phyloP scores from a whole-genome alignment of 495 filamentous ascomycete species.

The Aspergillus saccharolyticus region DNA sequence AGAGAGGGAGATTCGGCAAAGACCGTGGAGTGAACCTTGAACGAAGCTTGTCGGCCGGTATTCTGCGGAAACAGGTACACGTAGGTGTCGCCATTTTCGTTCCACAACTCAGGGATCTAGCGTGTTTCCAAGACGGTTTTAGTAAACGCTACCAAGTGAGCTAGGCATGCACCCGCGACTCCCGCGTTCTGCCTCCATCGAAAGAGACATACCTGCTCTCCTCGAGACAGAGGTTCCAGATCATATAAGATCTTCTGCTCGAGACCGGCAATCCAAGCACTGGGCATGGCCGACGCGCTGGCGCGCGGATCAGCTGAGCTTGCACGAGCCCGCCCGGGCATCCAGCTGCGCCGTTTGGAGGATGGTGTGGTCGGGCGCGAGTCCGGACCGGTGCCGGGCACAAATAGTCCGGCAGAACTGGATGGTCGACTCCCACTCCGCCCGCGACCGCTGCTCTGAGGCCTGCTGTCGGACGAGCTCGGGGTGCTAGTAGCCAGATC shows the following conservation, averaged over 20 bases:
- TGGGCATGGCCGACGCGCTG: slow-evolving; percentile 21
- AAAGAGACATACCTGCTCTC: slow-evolving; percentile 49
- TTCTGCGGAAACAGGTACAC: slow-evolving; percentile 75
- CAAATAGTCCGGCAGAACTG: slow-evolving; percentile 34
- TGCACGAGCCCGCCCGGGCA: slow-evolving; percentile 43
- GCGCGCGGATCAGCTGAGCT: slow-evolving; percentile 30
- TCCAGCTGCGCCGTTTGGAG: slow-evolving; percentile 50
- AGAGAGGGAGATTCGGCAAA: slow-evolving; percentile 68
- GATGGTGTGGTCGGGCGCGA: slow-evolving; percentile 39
- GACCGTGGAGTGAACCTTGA: slow-evolving; percentile 67
- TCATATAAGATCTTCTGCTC: slow-evolving; percentile 59
- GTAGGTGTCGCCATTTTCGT: slow-evolving; percentile 73
- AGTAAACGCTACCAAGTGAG: background rate
- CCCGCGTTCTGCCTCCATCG: background rate
- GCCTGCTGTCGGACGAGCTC: slow-evolving; percentile 29
- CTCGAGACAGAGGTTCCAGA: slow-evolving; percentile 47
- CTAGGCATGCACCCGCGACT: background rate
- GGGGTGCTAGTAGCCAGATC: slow-evolving; percentile 35
- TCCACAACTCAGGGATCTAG: slow-evolving; percentile 84
- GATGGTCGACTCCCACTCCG: slow-evolving; percentile 30
- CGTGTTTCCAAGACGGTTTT: background rate
- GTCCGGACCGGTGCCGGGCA: slow-evolving; percentile 33
- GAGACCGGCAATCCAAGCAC: slow-evolving; percentile 60
- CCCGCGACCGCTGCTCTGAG: slow-evolving; percentile 39
- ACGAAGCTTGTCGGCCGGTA: slow-evolving; percentile 64